Conservation (phyloP, 2,329 filamentous ascomycete genomes). For the Phialophora expanda region DNA sequence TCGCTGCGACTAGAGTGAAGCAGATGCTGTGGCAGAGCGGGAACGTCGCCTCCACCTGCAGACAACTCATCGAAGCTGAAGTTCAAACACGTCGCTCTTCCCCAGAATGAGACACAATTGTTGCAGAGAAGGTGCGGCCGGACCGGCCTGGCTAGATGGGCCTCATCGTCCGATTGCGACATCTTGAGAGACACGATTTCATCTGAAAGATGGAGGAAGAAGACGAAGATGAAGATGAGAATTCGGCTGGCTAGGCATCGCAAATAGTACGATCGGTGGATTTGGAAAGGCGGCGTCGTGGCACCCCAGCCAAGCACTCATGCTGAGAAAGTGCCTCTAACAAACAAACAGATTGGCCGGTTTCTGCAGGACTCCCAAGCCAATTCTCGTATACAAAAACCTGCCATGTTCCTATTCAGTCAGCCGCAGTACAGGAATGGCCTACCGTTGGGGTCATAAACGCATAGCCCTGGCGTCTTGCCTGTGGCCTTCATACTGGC, state of each 20-base stretch:
- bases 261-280: background rate
- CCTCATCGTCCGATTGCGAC: background rate
- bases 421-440: background rate
- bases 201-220: background rate
- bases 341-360: background rate
- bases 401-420: background rate
- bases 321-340: background rate
- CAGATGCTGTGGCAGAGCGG: background rate
- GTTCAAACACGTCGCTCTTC: conserved; percentile 1
- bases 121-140: background rate
- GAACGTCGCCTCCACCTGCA: background rate
- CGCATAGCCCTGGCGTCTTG: background rate
- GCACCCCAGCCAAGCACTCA: background rate
- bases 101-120: conserved; percentile 8
- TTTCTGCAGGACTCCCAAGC: background rate
- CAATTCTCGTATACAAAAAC: background rate
- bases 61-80: background rate
- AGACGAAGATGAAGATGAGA: background rate
- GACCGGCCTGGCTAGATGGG: background rate
- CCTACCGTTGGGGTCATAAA: background rate
- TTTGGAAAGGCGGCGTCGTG: background rate
- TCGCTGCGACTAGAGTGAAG: background rate
- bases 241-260: no score
- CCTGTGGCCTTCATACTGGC: background rate
- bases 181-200: background rate